Base-by-base conservation (phyloP, 148 eudicot species). In the Chenopodium quinoa region DNA sequence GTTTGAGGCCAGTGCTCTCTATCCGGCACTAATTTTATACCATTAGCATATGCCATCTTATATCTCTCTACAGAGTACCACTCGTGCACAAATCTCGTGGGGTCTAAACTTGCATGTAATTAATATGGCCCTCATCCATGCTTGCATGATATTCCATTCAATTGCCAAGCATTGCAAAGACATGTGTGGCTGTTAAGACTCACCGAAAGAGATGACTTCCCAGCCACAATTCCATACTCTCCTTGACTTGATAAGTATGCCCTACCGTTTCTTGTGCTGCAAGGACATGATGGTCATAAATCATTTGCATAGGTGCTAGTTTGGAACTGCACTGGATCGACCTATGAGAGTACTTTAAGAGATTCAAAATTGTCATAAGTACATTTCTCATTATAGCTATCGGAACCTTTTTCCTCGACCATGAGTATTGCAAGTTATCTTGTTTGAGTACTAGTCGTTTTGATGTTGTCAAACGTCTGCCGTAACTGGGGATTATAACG, bases 41-140 rank as follows among this genome's bases (percentile, higher is more conserved):
- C 5, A 11, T 12, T 19, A 20, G 48, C 27, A 40, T 76, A 76
- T 4, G 69, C 50, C n/a, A 13, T 7, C 65, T 60, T 58, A 22
- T 76, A 76, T 17, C 17, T 60, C 17, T 40, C 32, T 19, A 76
- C 69, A 17, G 69, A 32, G 7, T 58, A 76, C 69, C 79, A 76
- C 20, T 76, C 69, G 62, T 22, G 4, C 12, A 76, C 70, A 62
- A 4, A 76, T 10, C 34, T n/a, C 0, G 0, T 0, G 13, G 44
- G 64, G 10, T 52, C 40, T 5, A 47, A 19, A 3, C 32, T 17
- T 47, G 1, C 34, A 52, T 25, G 19, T 2, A 50, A 1, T 1
- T n/a, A n/a, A n/a, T n/a, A 75, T 75, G 3, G 44, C 64, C 10
- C 77, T 52, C 20, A 75, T 75, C 34, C 65, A 75, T 52, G 40